Conservation (phyloP, 1,284 basidiomycete species). For the Wolfiporia cocos region DNA sequence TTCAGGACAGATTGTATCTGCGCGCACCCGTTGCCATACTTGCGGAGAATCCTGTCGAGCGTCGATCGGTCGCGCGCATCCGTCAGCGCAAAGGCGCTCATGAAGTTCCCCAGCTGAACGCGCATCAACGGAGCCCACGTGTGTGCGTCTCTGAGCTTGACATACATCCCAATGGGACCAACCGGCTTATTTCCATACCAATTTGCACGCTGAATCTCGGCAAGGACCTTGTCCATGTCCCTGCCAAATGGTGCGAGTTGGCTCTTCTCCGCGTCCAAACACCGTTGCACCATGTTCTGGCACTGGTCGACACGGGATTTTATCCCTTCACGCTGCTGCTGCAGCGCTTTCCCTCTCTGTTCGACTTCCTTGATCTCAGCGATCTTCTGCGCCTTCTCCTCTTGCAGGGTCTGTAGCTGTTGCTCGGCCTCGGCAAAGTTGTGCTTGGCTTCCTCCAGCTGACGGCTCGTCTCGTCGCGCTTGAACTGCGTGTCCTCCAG, state of each 20-base stretch:
- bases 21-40: constrained; percentile 53
- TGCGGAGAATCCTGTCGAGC: constrained; percentile 58
- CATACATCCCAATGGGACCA: constrained; percentile 81
- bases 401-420: constrained; percentile 29
- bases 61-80: constrained; percentile 59
- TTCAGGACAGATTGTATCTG: not conserved
- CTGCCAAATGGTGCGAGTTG: constrained; percentile 56
- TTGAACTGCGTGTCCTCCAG: constrained; percentile 54
- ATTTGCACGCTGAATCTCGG: constrained; percentile 42
- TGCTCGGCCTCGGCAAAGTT: constrained; percentile 18
- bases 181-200: constrained; percentile 76
- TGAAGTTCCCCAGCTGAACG: constrained; percentile 49
- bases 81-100: constrained; percentile 79
- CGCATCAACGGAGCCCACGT: constrained; percentile 69
- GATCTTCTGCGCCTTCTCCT: constrained; percentile 25
- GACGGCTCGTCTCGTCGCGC: constrained; percentile 47
- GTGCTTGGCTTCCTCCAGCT: constrained; percentile 39
- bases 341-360: constrained; percentile 28
- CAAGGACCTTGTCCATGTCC: constrained; percentile 56
- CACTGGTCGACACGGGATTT: constrained; percentile 36
- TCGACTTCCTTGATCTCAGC: constrained; percentile 27
- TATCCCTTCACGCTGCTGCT: constrained; percentile 26
- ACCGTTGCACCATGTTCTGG: constrained; percentile 41
- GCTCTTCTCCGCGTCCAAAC: constrained; percentile 45
- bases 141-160: constrained; percentile 68